phyloP scores from a whole-genome alignment of 208 protist species.

The Paratrypanosoma confusum region DNA sequence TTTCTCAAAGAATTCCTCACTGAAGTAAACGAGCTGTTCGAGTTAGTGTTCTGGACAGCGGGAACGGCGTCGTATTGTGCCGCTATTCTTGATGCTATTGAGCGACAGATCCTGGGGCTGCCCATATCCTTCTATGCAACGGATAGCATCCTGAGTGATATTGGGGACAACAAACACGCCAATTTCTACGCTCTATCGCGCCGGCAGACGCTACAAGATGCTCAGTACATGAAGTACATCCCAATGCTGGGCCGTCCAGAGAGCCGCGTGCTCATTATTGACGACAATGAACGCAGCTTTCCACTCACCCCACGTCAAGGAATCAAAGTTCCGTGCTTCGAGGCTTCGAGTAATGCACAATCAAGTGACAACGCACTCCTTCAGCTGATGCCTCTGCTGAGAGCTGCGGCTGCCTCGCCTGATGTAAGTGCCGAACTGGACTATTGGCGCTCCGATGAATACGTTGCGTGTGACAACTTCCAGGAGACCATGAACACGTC shows the following conservation, averaged over 20 bases:
- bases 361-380: constrained; percentile 39
- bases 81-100: constrained; percentile 58
- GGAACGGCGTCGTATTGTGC: constrained; percentile 75
- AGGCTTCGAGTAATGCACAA: constrained; percentile 25
- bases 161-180: constrained; percentile 34
- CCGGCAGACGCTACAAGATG: constrained; percentile 58
- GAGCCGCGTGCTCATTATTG: constrained; percentile 55
- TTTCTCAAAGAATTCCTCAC: constrained; percentile 60
- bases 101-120: constrained; percentile 65
- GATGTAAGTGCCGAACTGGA: constrained; percentile 62
- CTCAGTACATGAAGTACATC: constrained; percentile 82
- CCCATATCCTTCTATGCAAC: constrained; percentile 45
- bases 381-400: constrained; percentile 64
- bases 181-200: constrained; percentile 81
- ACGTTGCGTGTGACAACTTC: constrained; percentile 71
- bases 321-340: constrained; percentile 55
- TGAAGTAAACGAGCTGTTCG: constrained; percentile 67
- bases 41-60: constrained; percentile 83
- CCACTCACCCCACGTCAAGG: constrained; percentile 71
- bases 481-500: constrained; percentile 53
- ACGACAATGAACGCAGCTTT: constrained; percentile 85
- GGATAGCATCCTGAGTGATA: not conserved
- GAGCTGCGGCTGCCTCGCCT: constrained; percentile 29
- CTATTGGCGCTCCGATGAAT: constrained; percentile 65
- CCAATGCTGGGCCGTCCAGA: constrained; percentile 73